Conservation (phyloP, 2,329 filamentous ascomycete genomes). For the Colletotrichum tamarilloi region DNA sequence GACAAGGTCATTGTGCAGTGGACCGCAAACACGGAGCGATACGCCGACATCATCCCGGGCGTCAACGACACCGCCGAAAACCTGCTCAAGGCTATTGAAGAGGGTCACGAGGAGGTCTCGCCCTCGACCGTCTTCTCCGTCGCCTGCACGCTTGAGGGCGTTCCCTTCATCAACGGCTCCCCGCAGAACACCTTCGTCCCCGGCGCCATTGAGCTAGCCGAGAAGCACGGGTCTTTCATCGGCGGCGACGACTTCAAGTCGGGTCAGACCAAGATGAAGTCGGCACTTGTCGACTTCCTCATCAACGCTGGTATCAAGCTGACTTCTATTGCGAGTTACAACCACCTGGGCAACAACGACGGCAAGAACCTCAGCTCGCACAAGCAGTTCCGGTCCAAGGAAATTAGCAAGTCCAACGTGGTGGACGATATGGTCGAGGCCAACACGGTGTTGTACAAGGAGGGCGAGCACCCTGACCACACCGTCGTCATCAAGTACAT, state of each 20-base stretch:
- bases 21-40: constrained; percentile 99
- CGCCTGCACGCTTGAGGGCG: constrained; percentile 88
- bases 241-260: constrained; percentile 99
- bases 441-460: constrained; percentile 89
- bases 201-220: constrained; percentile 88
- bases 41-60: constrained; percentile 85
- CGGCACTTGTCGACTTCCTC: constrained; percentile 96
- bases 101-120: constrained; percentile 89
- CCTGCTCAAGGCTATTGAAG: constrained; percentile 86
- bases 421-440: constrained; percentile 99
- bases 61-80: constrained; percentile 98
- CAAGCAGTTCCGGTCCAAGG: constrained; percentile 99
- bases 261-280: constrained; percentile 99
- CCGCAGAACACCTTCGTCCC: constrained; percentile 99
- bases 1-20: constrained; percentile 98
- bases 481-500: constrained; percentile 99
- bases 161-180: constrained; percentile 98
- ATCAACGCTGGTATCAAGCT: constrained; percentile 99
- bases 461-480: constrained; percentile 96
- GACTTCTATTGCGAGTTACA: constrained; percentile 98
- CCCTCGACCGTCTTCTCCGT: constrained; percentile 97
- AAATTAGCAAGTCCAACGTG: constrained; percentile 99
- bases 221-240: constrained; percentile 88
- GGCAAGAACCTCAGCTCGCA: constrained; percentile 98
- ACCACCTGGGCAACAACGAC: constrained; percentile 99